Base-by-base conservation (phyloP, 768 basidiomycete genomes). In the Tephrocybe sp. region DNA sequence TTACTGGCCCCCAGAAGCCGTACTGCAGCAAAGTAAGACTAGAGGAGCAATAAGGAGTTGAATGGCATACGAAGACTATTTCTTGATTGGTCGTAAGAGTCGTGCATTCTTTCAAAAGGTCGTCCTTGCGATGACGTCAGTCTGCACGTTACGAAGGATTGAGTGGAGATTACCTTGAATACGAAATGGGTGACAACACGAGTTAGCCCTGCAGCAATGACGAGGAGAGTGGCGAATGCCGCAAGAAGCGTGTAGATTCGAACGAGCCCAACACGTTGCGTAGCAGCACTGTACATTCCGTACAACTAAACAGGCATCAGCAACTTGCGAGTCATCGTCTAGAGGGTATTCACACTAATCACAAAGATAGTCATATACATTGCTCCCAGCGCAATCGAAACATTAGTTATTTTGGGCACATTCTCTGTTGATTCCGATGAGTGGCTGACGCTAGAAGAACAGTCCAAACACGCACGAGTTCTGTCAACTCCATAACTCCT, bases 171-270 rank as follows among this genome's bases (percentile, higher is more conserved):
- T 36, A 81, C 88, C 79, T 89, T 90, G 70, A 76, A 75, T 0
- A 72, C 73, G 57, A 89, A 90, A 60, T 92, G 89, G 1, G 80
- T 70, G 7, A 91, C 65, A 8, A 81, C 69, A 24, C 81, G 75
- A 55, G 85, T 59, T 34, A 90, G 55, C 6, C 78, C 80, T 3
- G 78, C 67, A 0, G 68, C 86, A 5, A 77, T 57, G 20, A 85
- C 68, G 1, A 84, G 60, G 41, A 85, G 62, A 17, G 78, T 63
- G 5, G 74, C 76, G 2, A 78, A 53, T 0, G 71, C 65, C 1
- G 81, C 78, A 15, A 81, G 58, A 42, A 77, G 73, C 1, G 85
- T 77, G 62, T 83, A 90, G 3, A 80, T 57, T 46, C 82, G 78
- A 28, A 86, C 73, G 21, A 85, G 59, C 0, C 62, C 28, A 1